Conservation (phyloP, 192 early-diverging fungal species). For the Podila minutissima region DNA sequence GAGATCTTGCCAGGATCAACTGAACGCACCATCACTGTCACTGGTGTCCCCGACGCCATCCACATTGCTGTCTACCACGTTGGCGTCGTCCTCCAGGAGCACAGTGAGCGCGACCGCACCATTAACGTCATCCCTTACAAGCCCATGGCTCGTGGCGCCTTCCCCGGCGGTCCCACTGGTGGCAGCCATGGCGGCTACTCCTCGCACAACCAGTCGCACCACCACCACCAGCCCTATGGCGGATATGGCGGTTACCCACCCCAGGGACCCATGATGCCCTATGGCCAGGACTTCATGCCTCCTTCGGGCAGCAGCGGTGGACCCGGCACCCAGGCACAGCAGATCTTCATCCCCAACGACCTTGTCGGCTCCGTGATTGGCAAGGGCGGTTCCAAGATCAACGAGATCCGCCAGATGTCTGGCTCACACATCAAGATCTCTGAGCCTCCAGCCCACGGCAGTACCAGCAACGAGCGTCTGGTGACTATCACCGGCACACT, state of each 20-base stretch:
- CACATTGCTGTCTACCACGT: slow-evolving; percentile 86
- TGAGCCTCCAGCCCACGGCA: slow-evolving; percentile 67
- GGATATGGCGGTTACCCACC: slow-evolving; percentile 43
- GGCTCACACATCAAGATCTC: slow-evolving; percentile 92
- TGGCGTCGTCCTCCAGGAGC: slow-evolving; percentile 78
- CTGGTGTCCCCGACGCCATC: slow-evolving; percentile 85
- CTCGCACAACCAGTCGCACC: slow-evolving; percentile 37
- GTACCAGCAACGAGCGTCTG: slow-evolving; percentile 72
- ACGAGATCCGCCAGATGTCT: slow-evolving; percentile 81
- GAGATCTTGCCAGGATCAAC: slow-evolving; percentile 92
- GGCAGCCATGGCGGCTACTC: slow-evolving; percentile 48
- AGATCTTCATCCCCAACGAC: slow-evolving; percentile 72
- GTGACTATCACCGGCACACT: slow-evolving; percentile 92
- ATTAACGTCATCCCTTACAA: slow-evolving; percentile 77
- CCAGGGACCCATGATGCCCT: slow-evolving; percentile 41
- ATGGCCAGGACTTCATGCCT: slow-evolving; percentile 55
- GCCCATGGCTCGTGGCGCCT: slow-evolving; percentile 56
- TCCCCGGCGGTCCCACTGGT: slow-evolving; percentile 28
- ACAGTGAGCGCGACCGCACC: slow-evolving; percentile 68
- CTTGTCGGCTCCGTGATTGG: slow-evolving; percentile 95
- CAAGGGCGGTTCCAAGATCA: slow-evolving; percentile 85
- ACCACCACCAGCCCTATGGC: slow-evolving; percentile 41
- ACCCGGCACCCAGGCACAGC: slow-evolving; percentile 61
- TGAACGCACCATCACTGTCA: slow-evolving; percentile 88
- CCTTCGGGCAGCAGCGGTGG: slow-evolving; percentile 24